Base-by-base conservation (phyloP, 495 filamentous ascomycete genomes). In the Aspergillus homomorphus region DNA sequence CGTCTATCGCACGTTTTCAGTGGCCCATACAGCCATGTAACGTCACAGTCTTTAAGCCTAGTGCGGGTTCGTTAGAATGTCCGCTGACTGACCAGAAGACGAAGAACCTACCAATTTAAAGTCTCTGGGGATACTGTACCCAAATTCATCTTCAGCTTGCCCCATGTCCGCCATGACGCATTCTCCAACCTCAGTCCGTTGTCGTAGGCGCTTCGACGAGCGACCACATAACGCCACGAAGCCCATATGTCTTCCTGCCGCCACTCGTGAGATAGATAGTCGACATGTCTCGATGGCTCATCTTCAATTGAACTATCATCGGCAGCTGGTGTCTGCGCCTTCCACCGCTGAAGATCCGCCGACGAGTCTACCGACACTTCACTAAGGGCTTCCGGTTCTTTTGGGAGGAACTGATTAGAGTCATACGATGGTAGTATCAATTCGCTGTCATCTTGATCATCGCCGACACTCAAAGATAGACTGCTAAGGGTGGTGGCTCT, bases 161-260 rank as follows among this genome's bases (percentile, higher is more conserved):
- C 85, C 94, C 94, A 98, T n/a, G 92, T 94, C 66, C 94, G 81
- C 94, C 94, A 98, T 4, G 93, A 96, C 4, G 94, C 94, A 75
- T 98, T 98, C 70, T 98, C 94, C 51, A 98, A 71, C 53, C 94
- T 80, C 10, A 87, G 84, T 23, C 88, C 80, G 66, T 98, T 91
- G 60, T 79, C 88, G 63, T 95, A 96, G 45, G 88, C 80, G 24
- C 83, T 84, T 66, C 86, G 81, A 59, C 88, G 89, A 14, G 86
- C 82, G 42, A 92, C 86, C 63, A 98, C 90, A 73, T 93, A 91
- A 57, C 91, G 85, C 94, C 94, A 98, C 3, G 93, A 97, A 15
- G 90, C 83, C 94, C 94, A 98, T 12, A 98, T 95, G 72, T 98
- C 94, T 72, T 97, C 93, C 74, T 98, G 93, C 44, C 82, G 84